Base-by-base conservation (phyloP, 306 rosid genomes). In the Trifolium fragiferum region DNA sequence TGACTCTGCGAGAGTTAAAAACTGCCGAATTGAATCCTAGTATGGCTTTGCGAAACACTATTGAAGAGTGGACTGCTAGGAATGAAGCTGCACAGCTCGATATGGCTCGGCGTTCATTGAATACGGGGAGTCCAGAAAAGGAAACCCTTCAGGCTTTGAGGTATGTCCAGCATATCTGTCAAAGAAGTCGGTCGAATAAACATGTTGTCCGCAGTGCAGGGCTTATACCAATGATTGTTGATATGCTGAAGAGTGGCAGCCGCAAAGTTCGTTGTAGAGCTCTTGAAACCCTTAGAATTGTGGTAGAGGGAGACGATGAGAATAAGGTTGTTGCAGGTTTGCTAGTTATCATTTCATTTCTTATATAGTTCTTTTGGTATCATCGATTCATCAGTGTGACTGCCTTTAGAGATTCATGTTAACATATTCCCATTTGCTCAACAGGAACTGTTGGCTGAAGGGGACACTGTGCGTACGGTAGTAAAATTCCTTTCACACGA, bases 31-130 rank as follows among this genome's bases (percentile, higher is more conserved):
- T 95, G 84, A 95, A 95, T 82, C 93, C 99, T 51, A 95, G 99
- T 80, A 89, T 90, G 75, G 99, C 99, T 77, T 68, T 95, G 85
- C 89, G 98, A 13, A 90, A 95, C 92, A 95, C 99, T 79, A 92
- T 95, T 73, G 99, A 95, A 81, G 99, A 95, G 85, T 95, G 99
- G 99, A 95, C 84, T 82, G 84, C 97, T 7, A 95, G 99, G 86
- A 95, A 95, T 75, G 97, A 90, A 84, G 88, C 97, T 70, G 96
- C 88, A 70, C 97, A 95, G 90, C 89, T 95, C 74, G 99, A 95
- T 75, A 82, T 86, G 85, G 96, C 98, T 82, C 87, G 98, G 49
- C 87, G 85, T 44, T 85, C 95, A 2, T 77, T 95, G 76, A 92
- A 87, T 81, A 55, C 78, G 77, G 90, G 80, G 74, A 81, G 89